Evolutionary conservation across 345 rosid genomes (phyloP), one percentile per base, ranked within the genome.

Genomic region (Turritis glabra): DNA sequence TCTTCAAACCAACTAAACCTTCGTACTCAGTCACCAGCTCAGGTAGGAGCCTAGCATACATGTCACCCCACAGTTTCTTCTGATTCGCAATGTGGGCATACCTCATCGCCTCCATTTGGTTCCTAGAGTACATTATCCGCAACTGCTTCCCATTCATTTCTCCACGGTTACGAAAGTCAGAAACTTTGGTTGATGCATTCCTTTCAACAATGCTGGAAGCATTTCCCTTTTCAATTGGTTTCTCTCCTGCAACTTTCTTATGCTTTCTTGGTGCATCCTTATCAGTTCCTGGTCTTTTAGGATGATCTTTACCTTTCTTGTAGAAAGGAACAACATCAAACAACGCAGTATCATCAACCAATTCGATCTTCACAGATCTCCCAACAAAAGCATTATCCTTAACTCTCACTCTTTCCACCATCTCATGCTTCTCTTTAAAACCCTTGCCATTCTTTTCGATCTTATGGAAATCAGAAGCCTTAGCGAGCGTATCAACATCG

Each of bases 271-370:
- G 72, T 37, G 55, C 71, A 83, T 27, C 70, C 40, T 80, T 72
- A 56, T 72, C 78, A 59, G 54, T 22, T 78, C 69, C 69, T 25
- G 13, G 37, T 27, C 72, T 73, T 82, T 75, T 77, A 48, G 56
- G 66, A 78, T 64, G 68, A 67, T 52, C 79, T 63, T 78, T 77
- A 46, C 73, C 79, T 46, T 46, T 73, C 80, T 74, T 78, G 26
- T 72, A 41, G 40, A 79, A 62, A 8, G 68, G 48, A 72, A 84
- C 58, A 7, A 88, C 79, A 69, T 79, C 85, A 76, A 89, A 77
- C 85, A 90, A 57, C 3, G 88, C 96, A 13, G 89, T 89, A 73
- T 93, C 93, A 78, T 93, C 97, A 63, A 89, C 80, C 25, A 91
- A 76, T 71, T 88, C 82, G 67, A 88, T 64, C 71, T 82, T 85